Base-by-base conservation (phyloP, 371 early-diverging fungal genomes). In the Zychaea mexicana region DNA sequence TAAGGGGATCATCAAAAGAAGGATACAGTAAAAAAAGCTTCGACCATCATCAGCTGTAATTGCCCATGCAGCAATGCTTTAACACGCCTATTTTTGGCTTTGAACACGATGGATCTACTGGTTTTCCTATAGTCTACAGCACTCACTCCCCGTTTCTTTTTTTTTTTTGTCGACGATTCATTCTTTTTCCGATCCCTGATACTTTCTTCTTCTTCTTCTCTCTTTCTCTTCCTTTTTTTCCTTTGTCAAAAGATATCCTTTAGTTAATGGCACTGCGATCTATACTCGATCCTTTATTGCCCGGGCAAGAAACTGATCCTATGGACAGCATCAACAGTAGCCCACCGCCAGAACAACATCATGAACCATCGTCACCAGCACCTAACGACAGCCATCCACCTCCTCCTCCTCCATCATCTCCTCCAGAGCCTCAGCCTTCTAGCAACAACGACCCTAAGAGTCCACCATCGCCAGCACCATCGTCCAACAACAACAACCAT, bases 81-180 rank as follows among this genome's bases (percentile, higher is more conserved):
- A 6, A n/a, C 31, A 54, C n/a, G 55, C 17, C 55, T 54, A 54
- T 54, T 54, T 54, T 54, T 54, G 55, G 30, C 21, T 54, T 54
- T 49, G 10, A 49, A 24, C 49, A 49, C 49, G 49, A 49, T 49
- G n/a, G n/a, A n/a, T n/a, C n/a, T n/a, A n/a, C n/a, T n/a, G n/a
- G n/a, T n/a, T n/a, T n/a, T n/a, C n/a, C n/a, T n/a, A n/a, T n/a
- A n/a, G n/a, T n/a, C n/a, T n/a, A n/a, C n/a, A n/a, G n/a, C n/a
- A n/a, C n/a, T 9, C 19, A 6, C 7, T 36, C 38, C 38, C 38
- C 38, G 38, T 36, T 7, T 36, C 19, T 46, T 46, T 9, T 46
- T 15, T 21, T 15, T 46, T 3, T 46, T 46, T 3, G n/a, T 46
- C 21, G 3, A 17, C 19, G n/a, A 46, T 46, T 21, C 46, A 46